phyloP scores from a whole-genome alignment of 176 grass and related monocot genomes.

The Olyra latifolia region DNA sequence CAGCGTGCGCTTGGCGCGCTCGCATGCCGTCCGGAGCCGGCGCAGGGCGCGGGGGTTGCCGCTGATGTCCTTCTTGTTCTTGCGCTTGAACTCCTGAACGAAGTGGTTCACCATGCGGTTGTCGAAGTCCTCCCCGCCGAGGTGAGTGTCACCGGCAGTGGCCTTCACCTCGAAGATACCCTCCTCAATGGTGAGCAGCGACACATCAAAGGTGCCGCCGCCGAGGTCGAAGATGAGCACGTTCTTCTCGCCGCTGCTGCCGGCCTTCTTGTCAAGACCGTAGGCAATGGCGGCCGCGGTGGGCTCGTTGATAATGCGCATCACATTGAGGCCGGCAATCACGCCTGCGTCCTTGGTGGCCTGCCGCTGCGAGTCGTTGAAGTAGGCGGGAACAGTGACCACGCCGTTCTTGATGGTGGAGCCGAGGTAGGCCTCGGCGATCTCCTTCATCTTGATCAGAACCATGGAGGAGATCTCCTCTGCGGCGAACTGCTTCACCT shows the following conservation, averaged over 20 bases:
- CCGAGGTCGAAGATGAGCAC: slow-evolving; percentile 71
- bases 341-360: slow-evolving; percentile 61
- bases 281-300: slow-evolving; percentile 62
- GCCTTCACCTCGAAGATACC: slow-evolving; percentile 76
- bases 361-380: slow-evolving; percentile 63
- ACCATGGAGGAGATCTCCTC: slow-evolving; percentile 69
- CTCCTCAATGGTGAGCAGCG: slow-evolving; percentile 68
- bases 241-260: slow-evolving; percentile 53
- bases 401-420: slow-evolving; percentile 55
- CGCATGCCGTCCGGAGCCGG: slow-evolving; percentile 65
- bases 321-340: slow-evolving; percentile 53
- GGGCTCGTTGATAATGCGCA: slow-evolving; percentile 74
- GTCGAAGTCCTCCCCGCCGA: slow-evolving; percentile 66
- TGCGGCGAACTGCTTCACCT: slow-evolving; percentile 54
- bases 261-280: slow-evolving; percentile 62
- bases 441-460: slow-evolving; percentile 60
- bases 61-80: slow-evolving; percentile 69
- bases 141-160: slow-evolving; percentile 63
- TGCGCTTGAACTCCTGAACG: slow-evolving; percentile 69
- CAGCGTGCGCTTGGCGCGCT: slow-evolving; percentile 87
- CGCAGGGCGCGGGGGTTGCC: slow-evolving; percentile 50
- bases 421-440: slow-evolving; percentile 46
- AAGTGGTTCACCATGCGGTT: slow-evolving; percentile 81
- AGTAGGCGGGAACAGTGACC: slow-evolving; percentile 54
- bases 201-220: slow-evolving; percentile 63